A percentile compares a stretch with the other conserved stretches of the same genome.
Evolutionary conservation across 2,329 filamentous ascomycete genomes (phyloP).

Genomic region (Xylariaceae sp.): DNA sequence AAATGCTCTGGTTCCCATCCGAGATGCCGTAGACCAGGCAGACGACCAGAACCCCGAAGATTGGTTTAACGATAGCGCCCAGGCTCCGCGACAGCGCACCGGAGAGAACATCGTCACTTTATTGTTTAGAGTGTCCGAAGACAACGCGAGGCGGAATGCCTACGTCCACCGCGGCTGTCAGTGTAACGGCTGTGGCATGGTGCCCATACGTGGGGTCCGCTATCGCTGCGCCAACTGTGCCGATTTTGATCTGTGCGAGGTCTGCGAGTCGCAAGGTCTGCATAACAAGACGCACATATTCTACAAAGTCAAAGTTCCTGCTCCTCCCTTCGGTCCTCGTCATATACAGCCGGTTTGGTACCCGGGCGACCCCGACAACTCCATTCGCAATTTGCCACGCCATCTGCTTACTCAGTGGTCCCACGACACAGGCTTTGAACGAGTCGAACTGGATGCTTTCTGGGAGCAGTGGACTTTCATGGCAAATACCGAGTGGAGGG

Average conservation of each 20-base stretch:
- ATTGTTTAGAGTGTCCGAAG: slow-evolving; percentile 90
- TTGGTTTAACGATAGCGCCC: slow-evolving; percentile 54
- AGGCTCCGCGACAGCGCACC: slow-evolving; percentile 49
- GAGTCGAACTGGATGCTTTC: slow-evolving; percentile 85
- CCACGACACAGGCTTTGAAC: slow-evolving; percentile 76
- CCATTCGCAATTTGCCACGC: slow-evolving; percentile 68
- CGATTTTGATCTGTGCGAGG: slow-evolving; percentile 94
- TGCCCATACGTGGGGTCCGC: slow-evolving; percentile 87
- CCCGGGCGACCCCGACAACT: slow-evolving; percentile 78
- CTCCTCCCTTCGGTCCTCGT: slow-evolving; percentile 79
- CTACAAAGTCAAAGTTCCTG: slow-evolving; percentile 91
- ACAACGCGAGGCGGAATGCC: slow-evolving; percentile 83
- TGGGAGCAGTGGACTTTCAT: slow-evolving; percentile 98
- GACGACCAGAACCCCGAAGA: slow-evolving; percentile 47
- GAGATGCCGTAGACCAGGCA: slow-evolving; percentile 44
- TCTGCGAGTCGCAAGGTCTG: slow-evolving; percentile 77
- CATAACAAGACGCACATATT: slow-evolving; percentile 94
- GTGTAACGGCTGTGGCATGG: slow-evolving; percentile 85
- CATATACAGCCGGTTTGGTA: slow-evolving; percentile 86
- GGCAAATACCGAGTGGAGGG: slow-evolving; percentile 80
- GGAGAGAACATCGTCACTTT: slow-evolving; percentile 84
- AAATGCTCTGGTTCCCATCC: slow-evolving; percentile 37
- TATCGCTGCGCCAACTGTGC: slow-evolving; percentile 96
- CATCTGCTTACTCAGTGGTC: slow-evolving; percentile 69
- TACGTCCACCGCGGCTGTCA: slow-evolving; percentile 92